Evolutionary conservation across 2,329 filamentous ascomycete species (phyloP), one percentile per base, ranked within the genome.

Genomic region (Fusarium domesticum): DNA sequence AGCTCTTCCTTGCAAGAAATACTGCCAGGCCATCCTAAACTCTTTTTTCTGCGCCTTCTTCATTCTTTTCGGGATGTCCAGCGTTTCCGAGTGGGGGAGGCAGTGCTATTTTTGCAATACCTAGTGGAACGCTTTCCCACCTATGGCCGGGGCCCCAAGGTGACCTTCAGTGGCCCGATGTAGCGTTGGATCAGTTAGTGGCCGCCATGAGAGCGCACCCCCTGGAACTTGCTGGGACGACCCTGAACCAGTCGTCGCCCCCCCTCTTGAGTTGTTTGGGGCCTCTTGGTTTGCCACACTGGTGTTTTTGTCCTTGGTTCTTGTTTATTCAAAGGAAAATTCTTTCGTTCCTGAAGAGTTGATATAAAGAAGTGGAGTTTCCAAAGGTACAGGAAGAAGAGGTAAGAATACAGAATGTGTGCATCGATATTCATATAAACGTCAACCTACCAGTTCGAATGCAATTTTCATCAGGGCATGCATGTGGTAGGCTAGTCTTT

Each of bases 91-190:
- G 42, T 43, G 28, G 42, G 41, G 28, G 44, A 23, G 38, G 42
- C 47, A 47, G 53, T 58, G 48, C 55, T 58, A 58, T 58, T 58
- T 58, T 58, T 58, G 55, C 58, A n/a, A n/a, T n/a, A 41, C 50
- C 45, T 54, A 41, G 30, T 30, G 18, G 46, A 30, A 18, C 23
- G 23, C 23, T 28, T 11, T 28, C 37, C 42, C 42, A 55, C 46
- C 52, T 51, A 48, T 4, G 35, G 52, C 53, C n/a, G 52, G 52
- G 19, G 39, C 42, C 39, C 33, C 45, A 45, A 8, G 31, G n/a
- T 7, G 14, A 28, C 23, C 23, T n/a, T 33, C n/a, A 33, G 31
- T 33, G 31, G 31, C 16, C 31, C 31, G 31, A 33, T 33, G 16
- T 7, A 33, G 37, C 35, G 40, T 46, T 34, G 19, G 23, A 28